Evolutionary conservation across 306 rosid species (phyloP), one percentile per base, ranked within the genome.

Genomic region (Canavalia gladiata): DNA sequence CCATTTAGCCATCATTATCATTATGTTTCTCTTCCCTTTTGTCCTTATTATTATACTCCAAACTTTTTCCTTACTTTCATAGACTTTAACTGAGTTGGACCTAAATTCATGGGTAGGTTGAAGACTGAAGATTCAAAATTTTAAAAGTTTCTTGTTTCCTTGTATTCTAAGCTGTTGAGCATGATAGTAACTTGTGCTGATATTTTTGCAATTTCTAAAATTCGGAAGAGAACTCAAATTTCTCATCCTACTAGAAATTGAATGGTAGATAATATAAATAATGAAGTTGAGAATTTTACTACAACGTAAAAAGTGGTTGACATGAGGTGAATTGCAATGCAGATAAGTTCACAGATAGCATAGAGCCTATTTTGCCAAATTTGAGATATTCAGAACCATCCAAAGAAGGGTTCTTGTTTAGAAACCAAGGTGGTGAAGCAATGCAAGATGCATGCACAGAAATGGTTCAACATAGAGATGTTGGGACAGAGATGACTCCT

Each of bases 401-500:
- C 0, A 89, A 87, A 78, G 96, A 91, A 83, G 97, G 91, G 13
- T 90, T 93, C 84, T 79, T 90, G 10, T 96, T 96, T 77, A 84
- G 82, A 73, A 91, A 91, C 85, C 80, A 79, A 34, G 87, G 88
- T 25, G 80, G 76, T 46, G 89, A 79, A 34, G 71, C 82, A 81
- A 85, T 86, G 94, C 83, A 84, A 83, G 91, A 86, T 58, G 87
- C 91, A 3, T 86, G 82, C 81, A 84, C 94, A 10, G 92, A 88
- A 77, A 73, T 86, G 76, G 78, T 88, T 64, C 86, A 94, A 39
- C 98, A 96, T 43, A 86, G 87, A 74, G 99, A 93, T 81, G 77
- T 85, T 54, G 99, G 99, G 45, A 94, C 99, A 1, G 99, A 94
- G 70, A 96, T 96, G 97, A 92, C 97, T 45, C 98, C 99, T 18